Percentiles rank a stretch among this genome's conserved stretches.
Conservation (phyloP, 805 yeast genomes). For the Metschnikowia chrysomelidarum region DNA sequence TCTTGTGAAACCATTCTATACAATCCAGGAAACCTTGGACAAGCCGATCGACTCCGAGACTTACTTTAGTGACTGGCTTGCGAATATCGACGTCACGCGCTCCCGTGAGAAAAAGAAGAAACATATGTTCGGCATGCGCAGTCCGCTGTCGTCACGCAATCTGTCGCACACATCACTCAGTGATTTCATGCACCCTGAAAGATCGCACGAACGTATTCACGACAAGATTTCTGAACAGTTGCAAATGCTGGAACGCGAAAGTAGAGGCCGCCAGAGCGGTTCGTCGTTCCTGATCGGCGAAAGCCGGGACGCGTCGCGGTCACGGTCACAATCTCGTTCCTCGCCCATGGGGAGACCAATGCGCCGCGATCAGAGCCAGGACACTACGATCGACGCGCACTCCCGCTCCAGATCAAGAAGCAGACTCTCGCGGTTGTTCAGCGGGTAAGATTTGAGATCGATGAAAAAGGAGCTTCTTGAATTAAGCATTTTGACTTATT, state of each 20-base stretch:
- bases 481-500: no score
- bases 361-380: constrained; percentile 1
- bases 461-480: no score
- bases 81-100: constrained; percentile 23
- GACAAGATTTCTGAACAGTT: constrained; percentile 5
- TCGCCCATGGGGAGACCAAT: background rate
- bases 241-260: constrained; percentile 2
- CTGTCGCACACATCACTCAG: constrained; percentile 14
- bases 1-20: constrained; percentile 40
- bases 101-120: constrained; percentile 20
- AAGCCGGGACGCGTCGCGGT: constrained; percentile 11
- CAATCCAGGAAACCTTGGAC: constrained; percentile 28
- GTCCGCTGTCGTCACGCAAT: constrained; percentile 16
- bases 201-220: constrained; percentile 3
- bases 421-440: constrained; percentile 13
- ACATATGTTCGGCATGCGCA: constrained; percentile 13
- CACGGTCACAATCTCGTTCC: constrained; percentile 9
- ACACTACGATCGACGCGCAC: constrained; percentile 3
- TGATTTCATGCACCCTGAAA: constrained; percentile 9
- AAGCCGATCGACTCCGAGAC: constrained; percentile 31
- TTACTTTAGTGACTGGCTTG: constrained; percentile 38
- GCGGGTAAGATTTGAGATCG: constrained; percentile 1
- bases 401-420: constrained; percentile 11
- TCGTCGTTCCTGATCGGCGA: constrained; percentile 4
- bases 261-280: constrained; percentile 6